Base-by-base conservation (phyloP, 179 eudicot species). In the Camellia oleifera region DNA sequence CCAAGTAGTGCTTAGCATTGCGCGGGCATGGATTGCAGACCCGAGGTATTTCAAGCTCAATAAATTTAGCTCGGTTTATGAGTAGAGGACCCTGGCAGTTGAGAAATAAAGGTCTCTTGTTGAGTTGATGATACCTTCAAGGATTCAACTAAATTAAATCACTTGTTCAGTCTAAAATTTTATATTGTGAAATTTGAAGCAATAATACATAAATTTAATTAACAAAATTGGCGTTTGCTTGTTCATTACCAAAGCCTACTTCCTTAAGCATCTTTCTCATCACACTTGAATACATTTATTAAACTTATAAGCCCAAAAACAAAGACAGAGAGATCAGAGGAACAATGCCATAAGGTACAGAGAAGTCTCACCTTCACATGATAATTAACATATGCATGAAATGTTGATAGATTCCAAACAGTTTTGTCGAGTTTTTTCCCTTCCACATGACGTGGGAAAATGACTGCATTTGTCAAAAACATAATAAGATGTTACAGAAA, bases 301-400 rank as follows among this genome's bases (percentile, higher is more conserved):
- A 62, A 48, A 7, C 9, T 26, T 6, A 17, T 7, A 15, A 61
- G 20, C 66, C 66, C 20, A 62, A 62, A 62, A 52, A 18, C 7
- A 66, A 26, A 7, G 17, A 58, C 11, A 62, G 14, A 66, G 69
- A 65, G 9, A 20, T 4, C 12, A 52, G 54, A 64, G 50, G 60
- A 77, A 71, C 3, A 23, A 20, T 5, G 11, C 20, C 66, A 67
- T 52, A 12, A 58, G 56, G n/a, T n/a, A 14, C 12, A 50, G n/a
- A 72, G 74, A 66, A 82, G 57, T 63, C 83, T 86, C 82, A 95
- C 99, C 98, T 95, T 95, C 66, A 95, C 98, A 82, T 95, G 98
- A 87, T 95, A 95, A 79, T 88, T 94, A 75, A 95, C 99, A 81
- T 92, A 95, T 23, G 99, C 99, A 86, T 92, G 92, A 82, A 95